A percentile compares a stretch with the other conserved stretches of the same genome.
These are phyloP conservation scores for Nymphaea thermarum DNA, from an alignment of 164 flowering plant genomes.

Conservation along the genomic window DNA sequence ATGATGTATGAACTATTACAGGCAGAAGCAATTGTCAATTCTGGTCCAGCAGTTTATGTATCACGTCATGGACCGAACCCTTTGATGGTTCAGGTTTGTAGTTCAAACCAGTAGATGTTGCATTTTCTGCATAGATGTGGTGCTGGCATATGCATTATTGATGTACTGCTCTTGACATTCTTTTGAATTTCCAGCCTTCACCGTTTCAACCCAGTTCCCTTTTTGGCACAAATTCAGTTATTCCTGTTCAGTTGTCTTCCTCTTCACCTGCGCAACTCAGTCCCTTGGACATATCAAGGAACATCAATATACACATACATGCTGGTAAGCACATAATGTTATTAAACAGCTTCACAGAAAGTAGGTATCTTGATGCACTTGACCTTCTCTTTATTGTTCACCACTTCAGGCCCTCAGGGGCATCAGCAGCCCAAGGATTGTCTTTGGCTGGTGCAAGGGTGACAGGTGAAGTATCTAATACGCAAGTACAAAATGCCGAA, in stretches of 20 bases:
- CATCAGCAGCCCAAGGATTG: slow-evolving; percentile 31
- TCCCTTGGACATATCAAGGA: slow-evolving; percentile 49
- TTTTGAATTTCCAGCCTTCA: slow-evolving; percentile 57
- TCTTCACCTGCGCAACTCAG: slow-evolving; percentile 41
- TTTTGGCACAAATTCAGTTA: slow-evolving; percentile 35
- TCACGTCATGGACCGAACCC: slow-evolving; percentile 90
- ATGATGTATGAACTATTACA: slow-evolving; percentile 17
- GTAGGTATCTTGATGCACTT: not conserved
- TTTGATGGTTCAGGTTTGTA: slow-evolving; percentile 86
- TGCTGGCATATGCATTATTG: too few relatives aligned
- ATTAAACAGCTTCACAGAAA: not conserved
- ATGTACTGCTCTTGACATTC: not conserved
- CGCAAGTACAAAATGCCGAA: slow-evolving; percentile 4
- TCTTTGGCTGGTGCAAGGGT: slow-evolving; percentile 47
- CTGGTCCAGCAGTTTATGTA: slow-evolving; percentile 94
- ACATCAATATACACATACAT: slow-evolving; percentile 87
- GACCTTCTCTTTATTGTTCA: not conserved
- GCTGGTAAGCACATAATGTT: slow-evolving; percentile 39
- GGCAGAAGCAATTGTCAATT: slow-evolving; percentile 72
- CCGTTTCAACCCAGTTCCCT: slow-evolving; percentile 77
- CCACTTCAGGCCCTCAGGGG: slow-evolving; percentile 24
- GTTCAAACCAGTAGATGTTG: not conserved
- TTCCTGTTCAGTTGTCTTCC: slow-evolving; percentile 23
- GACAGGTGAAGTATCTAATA: slow-evolving; percentile 14
- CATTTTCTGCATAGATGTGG: too few relatives aligned